Conservation (phyloP, 2,329 filamentous ascomycete species). For the Phoma sp. region DNA sequence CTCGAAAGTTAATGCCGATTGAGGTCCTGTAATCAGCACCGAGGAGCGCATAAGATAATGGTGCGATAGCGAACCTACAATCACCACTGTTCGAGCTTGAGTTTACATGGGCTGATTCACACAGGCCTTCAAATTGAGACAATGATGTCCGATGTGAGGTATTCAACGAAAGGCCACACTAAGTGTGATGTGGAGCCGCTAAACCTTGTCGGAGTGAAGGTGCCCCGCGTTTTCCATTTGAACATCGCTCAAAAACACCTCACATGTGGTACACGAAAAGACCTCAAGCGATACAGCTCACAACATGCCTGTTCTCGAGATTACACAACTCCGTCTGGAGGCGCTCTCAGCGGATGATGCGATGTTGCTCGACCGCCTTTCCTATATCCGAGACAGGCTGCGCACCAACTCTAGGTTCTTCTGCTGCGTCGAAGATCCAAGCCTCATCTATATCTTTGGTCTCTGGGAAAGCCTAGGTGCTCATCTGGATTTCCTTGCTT, state of each 20-base stretch:
- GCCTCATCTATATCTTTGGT: constrained; percentile 40
- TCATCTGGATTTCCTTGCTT: constrained; percentile 36
- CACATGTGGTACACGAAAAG: constrained; percentile 24
- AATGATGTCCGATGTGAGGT: not conserved
- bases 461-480: constrained; percentile 38
- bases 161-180: constrained; percentile 8
- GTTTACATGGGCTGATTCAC: too few species aligned
- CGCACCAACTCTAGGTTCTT: constrained; percentile 39
- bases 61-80: too few species aligned
- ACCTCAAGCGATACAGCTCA: not conserved
- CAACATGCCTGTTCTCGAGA: constrained; percentile 38
- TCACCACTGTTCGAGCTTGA: too few species aligned
- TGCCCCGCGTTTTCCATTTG: constrained; percentile 20
- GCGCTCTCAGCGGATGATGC: constrained; percentile 26
- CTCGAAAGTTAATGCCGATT: too few species aligned
- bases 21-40: too few species aligned
- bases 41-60: too few species aligned
- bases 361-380: constrained; percentile 36
- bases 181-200: constrained; percentile 21
- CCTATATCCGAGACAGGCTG: constrained; percentile 33
- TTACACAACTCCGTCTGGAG: constrained; percentile 36
- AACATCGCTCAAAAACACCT: constrained; percentile 8
- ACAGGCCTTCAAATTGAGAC: too few species aligned
- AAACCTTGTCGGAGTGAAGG: constrained; percentile 15
- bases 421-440: constrained; percentile 36